A percentile compares a stretch with the other conserved stretches of the same genome.
These are phyloP conservation scores for Mrakia gelida DNA, from an alignment of 768 basidiomycete species.

Conservation along the genomic window DNA sequence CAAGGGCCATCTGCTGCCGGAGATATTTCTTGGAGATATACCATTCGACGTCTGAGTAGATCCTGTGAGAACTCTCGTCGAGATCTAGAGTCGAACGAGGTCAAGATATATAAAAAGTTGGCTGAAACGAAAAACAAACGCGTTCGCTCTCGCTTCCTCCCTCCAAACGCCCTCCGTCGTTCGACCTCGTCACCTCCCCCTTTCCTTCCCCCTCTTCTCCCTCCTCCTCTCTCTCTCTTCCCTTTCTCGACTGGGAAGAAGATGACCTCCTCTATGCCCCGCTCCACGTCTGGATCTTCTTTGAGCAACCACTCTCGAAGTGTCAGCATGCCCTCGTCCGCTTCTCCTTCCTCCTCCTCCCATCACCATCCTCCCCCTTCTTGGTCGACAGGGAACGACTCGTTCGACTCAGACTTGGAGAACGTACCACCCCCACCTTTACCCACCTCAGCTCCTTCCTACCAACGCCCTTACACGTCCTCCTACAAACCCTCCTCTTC, in stretches of 20 bases:
- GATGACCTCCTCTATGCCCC: neutral
- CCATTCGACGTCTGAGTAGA: no score
- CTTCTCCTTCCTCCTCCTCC: constrained; percentile 1
- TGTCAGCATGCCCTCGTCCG: neutral
- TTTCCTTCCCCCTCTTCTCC: neutral
- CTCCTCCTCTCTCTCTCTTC: neutral
- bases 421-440: neutral
- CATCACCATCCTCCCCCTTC: neutral
- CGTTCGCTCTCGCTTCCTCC: neutral
- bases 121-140: neutral
- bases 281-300: neutral
- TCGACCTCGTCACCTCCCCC: neutral
- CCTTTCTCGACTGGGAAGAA: neutral
- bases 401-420: neutral
- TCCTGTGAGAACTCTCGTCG: no score
- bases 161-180: neutral
- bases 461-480: no score
- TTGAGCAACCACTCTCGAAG: neutral
- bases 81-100: no score
- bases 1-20: no score
- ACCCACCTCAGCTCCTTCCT: no score
- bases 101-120: no score
- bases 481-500: no score
- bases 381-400: neutral
- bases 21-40: no score